Conservation (phyloP, 2,329 filamentous ascomycete species). For the Fusarium secorum region DNA sequence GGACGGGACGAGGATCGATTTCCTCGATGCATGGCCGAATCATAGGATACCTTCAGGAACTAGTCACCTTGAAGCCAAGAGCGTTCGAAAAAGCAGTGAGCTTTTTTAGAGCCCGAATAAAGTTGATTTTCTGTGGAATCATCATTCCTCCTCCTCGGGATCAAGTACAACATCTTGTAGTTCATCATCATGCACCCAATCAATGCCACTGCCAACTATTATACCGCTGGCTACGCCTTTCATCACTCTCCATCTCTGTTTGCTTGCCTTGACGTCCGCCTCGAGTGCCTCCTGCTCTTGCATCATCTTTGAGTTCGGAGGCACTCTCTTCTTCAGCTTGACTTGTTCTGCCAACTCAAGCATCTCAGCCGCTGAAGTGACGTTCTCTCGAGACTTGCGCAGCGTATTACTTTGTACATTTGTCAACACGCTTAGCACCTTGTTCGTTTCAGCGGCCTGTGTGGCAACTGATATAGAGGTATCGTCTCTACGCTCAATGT, state of each 20-base stretch:
- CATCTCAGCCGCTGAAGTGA: constrained; percentile 67
- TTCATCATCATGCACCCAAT: constrained; percentile 77
- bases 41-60: not conserved
- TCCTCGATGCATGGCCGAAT: not conserved
- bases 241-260: constrained; percentile 74
- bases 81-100: not conserved
- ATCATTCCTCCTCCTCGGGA: constrained; percentile 56
- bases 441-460: constrained; percentile 61
- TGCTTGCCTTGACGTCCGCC: constrained; percentile 65
- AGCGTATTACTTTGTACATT: constrained; percentile 66
- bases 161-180: constrained; percentile 78
- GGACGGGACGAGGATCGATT: constrained; percentile 13
- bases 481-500: constrained; percentile 72
- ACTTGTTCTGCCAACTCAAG: constrained; percentile 68
- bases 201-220: constrained; percentile 80
- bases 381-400: constrained; percentile 65
- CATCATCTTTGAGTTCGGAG: constrained; percentile 60
- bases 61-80: not conserved
- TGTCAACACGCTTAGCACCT: constrained; percentile 61
- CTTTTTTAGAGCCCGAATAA: not conserved
- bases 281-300: constrained; percentile 67
- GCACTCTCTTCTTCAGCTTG: constrained; percentile 60
- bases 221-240: constrained; percentile 82
- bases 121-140: not conserved
- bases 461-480: constrained; percentile 70